These are phyloP conservation scores for Epichloe glyceriae DNA, from an alignment of 2,329 filamentous ascomycete genomes.

Conservation along the genomic window DNA sequence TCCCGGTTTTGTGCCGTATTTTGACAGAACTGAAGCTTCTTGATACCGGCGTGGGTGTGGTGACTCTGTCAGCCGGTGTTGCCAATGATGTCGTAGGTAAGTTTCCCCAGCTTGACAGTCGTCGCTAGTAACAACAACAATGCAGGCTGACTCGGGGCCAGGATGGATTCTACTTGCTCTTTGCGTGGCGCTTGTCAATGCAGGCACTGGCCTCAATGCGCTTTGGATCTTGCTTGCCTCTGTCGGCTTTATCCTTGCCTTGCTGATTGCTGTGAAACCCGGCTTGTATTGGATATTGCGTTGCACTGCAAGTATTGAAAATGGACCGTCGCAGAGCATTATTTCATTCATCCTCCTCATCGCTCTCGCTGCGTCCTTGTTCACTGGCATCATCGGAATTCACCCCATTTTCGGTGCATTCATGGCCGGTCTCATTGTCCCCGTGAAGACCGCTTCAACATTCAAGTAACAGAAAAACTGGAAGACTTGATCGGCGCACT, in stretches of 20 bases:
- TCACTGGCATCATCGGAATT: slow-evolving; percentile 79
- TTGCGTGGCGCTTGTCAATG: slow-evolving; percentile 87
- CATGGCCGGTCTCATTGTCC: slow-evolving; percentile 76
- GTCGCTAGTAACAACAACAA: not conserved
- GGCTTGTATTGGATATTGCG: slow-evolving; percentile 61
- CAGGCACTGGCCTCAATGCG: slow-evolving; percentile 66
- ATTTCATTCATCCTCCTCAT: slow-evolving; percentile 73
- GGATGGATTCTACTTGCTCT: slow-evolving; percentile 82
- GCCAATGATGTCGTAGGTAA: slow-evolving; percentile 62
- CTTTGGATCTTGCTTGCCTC: slow-evolving; percentile 72
- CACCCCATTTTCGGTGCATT: slow-evolving; percentile 94
- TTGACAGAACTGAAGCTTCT: slow-evolving; percentile 83
- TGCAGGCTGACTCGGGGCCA: slow-evolving; percentile 4
- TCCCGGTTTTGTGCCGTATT: slow-evolving; percentile 89
- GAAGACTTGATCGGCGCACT: slow-evolving; percentile 79
- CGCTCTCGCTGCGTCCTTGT: slow-evolving; percentile 68
- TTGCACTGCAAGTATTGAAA: slow-evolving; percentile 64
- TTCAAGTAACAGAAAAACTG: slow-evolving; percentile 85
- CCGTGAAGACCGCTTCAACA: slow-evolving; percentile 78
- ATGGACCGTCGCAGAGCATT: slow-evolving; percentile 76
- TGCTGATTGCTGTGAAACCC: slow-evolving; percentile 61
- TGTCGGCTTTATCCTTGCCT: slow-evolving; percentile 62
- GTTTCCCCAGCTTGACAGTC: slow-evolving; percentile 1
- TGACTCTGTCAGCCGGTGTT: slow-evolving; percentile 79
- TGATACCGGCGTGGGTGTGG: slow-evolving; percentile 70